These are phyloP conservation scores for Rubia balearica DNA, from an alignment of 305 asterid genomes.

Conservation along the genomic window DNA sequence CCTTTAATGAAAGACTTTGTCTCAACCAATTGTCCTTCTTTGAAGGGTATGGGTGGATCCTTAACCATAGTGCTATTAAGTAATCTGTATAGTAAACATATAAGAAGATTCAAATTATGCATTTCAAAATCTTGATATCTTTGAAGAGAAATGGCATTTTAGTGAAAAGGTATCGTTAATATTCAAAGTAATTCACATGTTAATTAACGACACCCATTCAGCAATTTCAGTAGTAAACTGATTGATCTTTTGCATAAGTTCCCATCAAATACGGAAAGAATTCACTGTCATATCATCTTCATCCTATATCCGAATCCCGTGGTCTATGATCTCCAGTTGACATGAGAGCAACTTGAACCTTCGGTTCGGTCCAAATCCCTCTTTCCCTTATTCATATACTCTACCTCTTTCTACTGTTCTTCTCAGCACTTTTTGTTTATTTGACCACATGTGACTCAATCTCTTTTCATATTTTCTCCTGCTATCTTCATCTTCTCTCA, in stretches of 20 bases:
- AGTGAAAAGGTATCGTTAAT: background rate
- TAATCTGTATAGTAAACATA: background rate
- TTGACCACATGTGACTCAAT: background rate
- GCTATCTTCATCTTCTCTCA: background rate
- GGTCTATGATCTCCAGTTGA: too few species aligned
- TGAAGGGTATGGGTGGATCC: conserved; percentile 2
- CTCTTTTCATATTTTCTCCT: background rate
- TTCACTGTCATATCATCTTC: background rate
- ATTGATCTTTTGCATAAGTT: background rate
- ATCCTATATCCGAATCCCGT: background rate
- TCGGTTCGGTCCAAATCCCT: background rate
- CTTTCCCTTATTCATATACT: background rate
- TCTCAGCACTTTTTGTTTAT: too few species aligned
- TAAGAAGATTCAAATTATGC: background rate
- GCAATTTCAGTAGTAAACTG: background rate
- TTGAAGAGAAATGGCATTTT: background rate
- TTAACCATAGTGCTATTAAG: conserved; percentile 1
- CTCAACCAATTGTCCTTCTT: conserved; percentile 6
- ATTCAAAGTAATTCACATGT: background rate
- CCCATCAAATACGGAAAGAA: background rate
- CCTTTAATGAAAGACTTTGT: background rate
- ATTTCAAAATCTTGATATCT: background rate
- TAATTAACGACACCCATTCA: background rate
- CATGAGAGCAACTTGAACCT: background rate
- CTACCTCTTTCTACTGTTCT: background rate